Base-by-base conservation (phyloP, 257 asterid species). In the Perilla frutescens region DNA sequence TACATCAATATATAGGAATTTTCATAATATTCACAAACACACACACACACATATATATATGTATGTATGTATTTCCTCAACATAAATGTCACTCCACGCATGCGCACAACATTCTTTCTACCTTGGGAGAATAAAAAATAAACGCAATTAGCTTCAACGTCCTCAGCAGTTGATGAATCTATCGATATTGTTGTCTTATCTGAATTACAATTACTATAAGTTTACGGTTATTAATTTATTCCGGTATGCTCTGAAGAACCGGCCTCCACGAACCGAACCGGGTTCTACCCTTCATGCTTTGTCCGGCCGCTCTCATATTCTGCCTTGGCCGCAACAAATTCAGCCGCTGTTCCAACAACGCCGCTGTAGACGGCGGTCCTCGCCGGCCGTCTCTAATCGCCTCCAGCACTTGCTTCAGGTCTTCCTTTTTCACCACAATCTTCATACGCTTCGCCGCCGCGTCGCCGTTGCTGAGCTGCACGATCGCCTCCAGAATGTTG, bases 161-260 rank as follows among this genome's bases (percentile, higher is more conserved):
- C 26, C 26, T 20, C 26, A 20, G 26, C 26, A 20, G 26, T 20
- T 34, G 37, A 34, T 34, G 37, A 34, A 34, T 34, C 26, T 20
- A 20, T 20, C 26, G 26, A 20, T 20, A 20, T 20, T 20, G 26
- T 20, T 20, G 26, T 20, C 26, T 20, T 20, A 1, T 20, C 26
- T 34, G 37, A 34, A 1, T 34, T 20, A 20, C 26, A 34, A 1
- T 34, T 20, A 20, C 26, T 34, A 2, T 34, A 34, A 34, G 37
- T 6, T 1, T 1, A 44, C 10, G 2, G 11, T 47, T 47, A 20
- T 20, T 20, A 20, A 20, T 20, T 20, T 20, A 9, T 76, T 85
- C 90, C 4, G 90, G 87, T 55, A 86, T 86, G 80, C 82, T 83
- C 34, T 79, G 83, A n/a, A 86, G 86, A 7, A 53, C 79, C 20